Percentiles rank a stretch among this genome's conserved stretches.
Conservation (phyloP, 768 basidiomycete genomes). For the Rhizopogon vesiculosus region DNA sequence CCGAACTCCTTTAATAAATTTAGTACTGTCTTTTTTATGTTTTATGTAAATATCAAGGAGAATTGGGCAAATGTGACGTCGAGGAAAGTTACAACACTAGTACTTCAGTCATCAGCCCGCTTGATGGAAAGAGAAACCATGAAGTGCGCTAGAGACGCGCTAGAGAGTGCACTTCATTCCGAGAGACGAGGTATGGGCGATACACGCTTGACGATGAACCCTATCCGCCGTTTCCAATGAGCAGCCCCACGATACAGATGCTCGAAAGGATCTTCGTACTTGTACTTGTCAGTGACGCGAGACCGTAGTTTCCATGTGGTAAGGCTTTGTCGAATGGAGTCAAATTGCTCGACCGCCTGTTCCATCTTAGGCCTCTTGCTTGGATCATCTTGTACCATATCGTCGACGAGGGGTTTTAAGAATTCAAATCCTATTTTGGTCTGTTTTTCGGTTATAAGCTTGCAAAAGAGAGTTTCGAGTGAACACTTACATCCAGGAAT, state of each 20-base stretch:
- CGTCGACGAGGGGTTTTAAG: conserved; percentile 11
- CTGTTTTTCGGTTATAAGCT: not conserved
- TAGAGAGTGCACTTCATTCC: not conserved
- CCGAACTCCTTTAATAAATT: too few species aligned
- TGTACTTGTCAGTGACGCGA: conserved; percentile 14
- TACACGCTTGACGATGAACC: conserved; percentile 4
- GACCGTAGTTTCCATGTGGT: conserved; percentile 20
- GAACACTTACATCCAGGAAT: conserved; percentile 24
- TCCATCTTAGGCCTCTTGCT: conserved; percentile 16
- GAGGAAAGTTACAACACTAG: too few species aligned
- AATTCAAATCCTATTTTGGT: conserved; percentile 15
- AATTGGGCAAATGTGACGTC: too few species aligned
- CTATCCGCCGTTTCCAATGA: conserved; percentile 24
- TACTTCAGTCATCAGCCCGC: too few species aligned
- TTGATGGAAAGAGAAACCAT: too few species aligned
- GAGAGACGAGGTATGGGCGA: not conserved
- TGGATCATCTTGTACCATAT: conserved; percentile 20
- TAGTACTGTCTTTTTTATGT: too few species aligned
- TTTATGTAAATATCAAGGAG: too few species aligned
- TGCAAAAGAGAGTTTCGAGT: not conserved
- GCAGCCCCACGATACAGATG: conserved; percentile 5
- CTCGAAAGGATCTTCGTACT: conserved; percentile 9
- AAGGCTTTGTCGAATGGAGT: conserved; percentile 2
- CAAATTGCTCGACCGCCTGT: conserved; percentile 15
- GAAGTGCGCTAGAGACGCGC: too few species aligned